Percentiles rank a stretch among this genome's conserved stretches.
Evolutionary conservation across 73 alveolate species (phyloP).

Genomic region (Paramecium tetraurelia): DNA sequence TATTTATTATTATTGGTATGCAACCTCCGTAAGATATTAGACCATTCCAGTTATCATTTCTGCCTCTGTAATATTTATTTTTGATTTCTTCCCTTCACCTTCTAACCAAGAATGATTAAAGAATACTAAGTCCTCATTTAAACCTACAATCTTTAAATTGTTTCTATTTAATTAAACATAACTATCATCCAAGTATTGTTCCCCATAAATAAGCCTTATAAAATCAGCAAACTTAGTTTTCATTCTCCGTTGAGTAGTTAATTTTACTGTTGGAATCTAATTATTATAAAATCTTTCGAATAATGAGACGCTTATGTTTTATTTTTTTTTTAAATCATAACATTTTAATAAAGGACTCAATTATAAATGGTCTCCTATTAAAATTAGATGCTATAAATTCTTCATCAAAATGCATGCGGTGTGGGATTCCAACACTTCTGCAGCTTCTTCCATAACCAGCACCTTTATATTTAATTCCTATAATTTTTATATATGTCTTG

Average conservation of each 20-base stretch:
- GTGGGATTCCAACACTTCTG: slow-evolving; percentile 90
- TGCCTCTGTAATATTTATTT: slow-evolving; percentile 78
- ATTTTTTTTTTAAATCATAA: slow-evolving; percentile 65
- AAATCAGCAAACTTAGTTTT: slow-evolving; percentile 80
- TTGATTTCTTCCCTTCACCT: slow-evolving; percentile 67
- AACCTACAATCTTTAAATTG: slow-evolving; percentile 69
- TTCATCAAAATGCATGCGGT: slow-evolving; percentile 69
- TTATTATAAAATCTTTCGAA: slow-evolving; percentile 83
- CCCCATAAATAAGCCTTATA: slow-evolving; percentile 71
- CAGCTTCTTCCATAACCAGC: slow-evolving; percentile 91
- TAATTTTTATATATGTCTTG: slow-evolving; percentile 72
- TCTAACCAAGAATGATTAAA: slow-evolving; percentile 73
- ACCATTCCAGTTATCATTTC: slow-evolving; percentile 68
- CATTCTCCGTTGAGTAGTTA: slow-evolving; percentile 85
- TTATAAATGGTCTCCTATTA: slow-evolving; percentile 91
- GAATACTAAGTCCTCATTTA: slow-evolving; percentile 66
- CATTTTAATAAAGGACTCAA: slow-evolving; percentile 72
- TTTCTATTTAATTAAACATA: slow-evolving; percentile 21
- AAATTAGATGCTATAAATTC: slow-evolving; percentile 72
- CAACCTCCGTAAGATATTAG: slow-evolving; percentile 64
- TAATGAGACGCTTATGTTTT: slow-evolving; percentile 75
- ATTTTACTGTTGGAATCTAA: slow-evolving; percentile 54
- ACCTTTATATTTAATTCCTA: slow-evolving; percentile 73
- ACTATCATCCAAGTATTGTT: slow-evolving; percentile 63
- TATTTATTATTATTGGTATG: slow-evolving; percentile 68